A percentile compares a stretch with the other conserved stretches of the same genome.
These are phyloP conservation scores for Phytophthora meadii DNA, from an alignment of 352 stramenopile species.

Conservation along the genomic window DNA sequence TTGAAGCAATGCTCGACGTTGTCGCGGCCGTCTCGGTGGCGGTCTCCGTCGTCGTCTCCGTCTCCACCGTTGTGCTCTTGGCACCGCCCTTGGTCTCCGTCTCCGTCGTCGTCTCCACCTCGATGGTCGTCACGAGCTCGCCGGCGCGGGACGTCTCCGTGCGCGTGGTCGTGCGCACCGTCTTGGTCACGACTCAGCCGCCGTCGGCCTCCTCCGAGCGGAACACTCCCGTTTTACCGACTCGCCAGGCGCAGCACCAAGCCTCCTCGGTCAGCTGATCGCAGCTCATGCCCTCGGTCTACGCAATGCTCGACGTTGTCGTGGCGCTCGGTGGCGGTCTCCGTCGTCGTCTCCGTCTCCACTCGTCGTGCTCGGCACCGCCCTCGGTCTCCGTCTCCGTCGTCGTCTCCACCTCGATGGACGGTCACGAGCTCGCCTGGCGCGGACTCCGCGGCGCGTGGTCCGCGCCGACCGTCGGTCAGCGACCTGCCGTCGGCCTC, in stretches of 20 bases:
- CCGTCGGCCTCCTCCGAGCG: slow-evolving; percentile 22
- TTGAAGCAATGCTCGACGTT: slow-evolving; percentile 20
- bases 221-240: slow-evolving; percentile 27
- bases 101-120: slow-evolving; percentile 28
- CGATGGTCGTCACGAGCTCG: slow-evolving; percentile 25
- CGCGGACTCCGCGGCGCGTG: too few relatives aligned
- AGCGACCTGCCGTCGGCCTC: slow-evolving; percentile 20
- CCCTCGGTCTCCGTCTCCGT: slow-evolving; percentile 17
- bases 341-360: slow-evolving; percentile 24
- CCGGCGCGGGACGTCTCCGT: slow-evolving; percentile 19
- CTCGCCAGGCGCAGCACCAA: slow-evolving; percentile 8
- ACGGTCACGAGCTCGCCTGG: slow-evolving; percentile 24
- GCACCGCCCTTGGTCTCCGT: slow-evolving; percentile 14
- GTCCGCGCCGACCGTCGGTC: too few relatives aligned
- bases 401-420: slow-evolving; percentile 26
- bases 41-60: slow-evolving; percentile 23
- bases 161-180: slow-evolving; percentile 23
- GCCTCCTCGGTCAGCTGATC: slow-evolving; percentile 23
- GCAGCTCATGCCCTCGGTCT: slow-evolving; percentile 17
- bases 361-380: slow-evolving; percentile 19
- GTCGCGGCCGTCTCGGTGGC: slow-evolving; percentile 17
- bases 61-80: slow-evolving; percentile 25
- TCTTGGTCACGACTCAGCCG: too few relatives aligned
- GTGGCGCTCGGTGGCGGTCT: slow-evolving; percentile 21
- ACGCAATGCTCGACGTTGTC: slow-evolving; percentile 17